Evolutionary conservation across 2,329 filamentous ascomycete genomes (phyloP).

Genomic region (Diplodia intermedia): DNA sequence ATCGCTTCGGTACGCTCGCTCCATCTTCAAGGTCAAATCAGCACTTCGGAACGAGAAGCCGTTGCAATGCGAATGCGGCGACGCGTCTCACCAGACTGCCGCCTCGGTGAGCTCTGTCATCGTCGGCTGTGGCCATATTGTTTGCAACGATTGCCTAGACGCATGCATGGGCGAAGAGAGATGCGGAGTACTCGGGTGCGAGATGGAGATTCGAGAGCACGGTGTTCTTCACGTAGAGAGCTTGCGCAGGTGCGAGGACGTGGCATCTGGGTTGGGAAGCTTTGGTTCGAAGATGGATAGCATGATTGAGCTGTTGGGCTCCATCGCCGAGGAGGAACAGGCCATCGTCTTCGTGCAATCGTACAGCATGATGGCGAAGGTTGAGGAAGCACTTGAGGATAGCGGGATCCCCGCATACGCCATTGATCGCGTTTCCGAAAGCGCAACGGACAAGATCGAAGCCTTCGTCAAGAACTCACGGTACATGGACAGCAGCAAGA

Average conservation of each 20-base stretch:
- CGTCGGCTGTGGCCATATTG: constrained; percentile 46
- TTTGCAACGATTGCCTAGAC: constrained; percentile 54
- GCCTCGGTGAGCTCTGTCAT: background rate
- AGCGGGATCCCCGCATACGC: constrained; percentile 45
- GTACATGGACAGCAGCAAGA: constrained; percentile 21
- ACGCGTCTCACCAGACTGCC: background rate
- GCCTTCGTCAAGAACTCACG: background rate
- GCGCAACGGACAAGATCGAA: constrained; percentile 9
- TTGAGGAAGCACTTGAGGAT: constrained; percentile 44
- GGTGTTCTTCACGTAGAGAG: constrained; percentile 48
- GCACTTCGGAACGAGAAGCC: background rate
- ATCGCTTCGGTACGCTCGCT: constrained; percentile 37
- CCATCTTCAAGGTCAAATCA: constrained; percentile 9
- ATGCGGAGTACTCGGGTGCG: constrained; percentile 54
- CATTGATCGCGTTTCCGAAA: constrained; percentile 42
- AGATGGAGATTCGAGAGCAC: constrained; percentile 41
- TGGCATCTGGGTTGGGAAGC: constrained; percentile 18
- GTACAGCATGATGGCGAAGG: constrained; percentile 51
- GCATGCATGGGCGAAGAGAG: constrained; percentile 39
- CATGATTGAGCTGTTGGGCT: constrained; percentile 54
- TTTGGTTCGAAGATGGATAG: constrained; percentile 57
- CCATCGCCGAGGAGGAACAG: constrained; percentile 51
- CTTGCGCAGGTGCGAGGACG: constrained; percentile 43
- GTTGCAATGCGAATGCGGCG: background rate
- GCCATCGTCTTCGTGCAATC: constrained; percentile 65